Evolutionary conservation across 2,329 filamentous ascomycete species (phyloP), one percentile per base, ranked within the genome.

Genomic region (Aspergillus pseudoviridinutans): DNA sequence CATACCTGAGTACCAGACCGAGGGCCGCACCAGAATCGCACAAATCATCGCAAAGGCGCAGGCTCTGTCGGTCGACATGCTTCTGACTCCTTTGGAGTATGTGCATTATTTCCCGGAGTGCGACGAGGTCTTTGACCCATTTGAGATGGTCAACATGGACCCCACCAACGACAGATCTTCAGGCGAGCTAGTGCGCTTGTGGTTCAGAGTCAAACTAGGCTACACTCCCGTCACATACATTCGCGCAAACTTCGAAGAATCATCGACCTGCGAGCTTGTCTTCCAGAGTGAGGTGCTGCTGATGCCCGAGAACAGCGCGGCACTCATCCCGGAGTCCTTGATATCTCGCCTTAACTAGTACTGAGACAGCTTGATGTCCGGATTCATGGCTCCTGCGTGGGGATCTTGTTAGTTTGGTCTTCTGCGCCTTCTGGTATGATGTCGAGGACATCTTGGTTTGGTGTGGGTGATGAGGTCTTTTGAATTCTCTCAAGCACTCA

Each of bases 11-110:
- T 56, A 56, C 22, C 49, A 58, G 49, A 50, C 28, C 32, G 51
- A 42, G 44, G 64, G 63, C 17, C 68, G 64, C 63, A 50, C 50
- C 6, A 66, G 66, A 1, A 56, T 71, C 5, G 54, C 10, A 1
- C 46, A 53, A 1, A 63, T 74, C n/a, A 60, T 73, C 38, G n/a
- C 57, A 3, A 65, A 72, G 2, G 70, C 70, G 0, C 65, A 68
- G 20, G 53, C 51, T 1, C 62, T 74, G 10, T 66, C 66, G 0
- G 10, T 71, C 0, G 61, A 66, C 3, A 68, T 74, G 61, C 63
- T 64, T 50, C 66, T 63, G 1, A 53, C 61, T 5, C 66, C 69
- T 1, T 65, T 68, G 24, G 66, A 68, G 20, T 71, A 69, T 49
- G 55, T 59, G 1, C 58, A 68, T 22, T 63, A 66, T 9, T 71